phyloP scores from a whole-genome alignment of 2,329 filamentous ascomycete species.

The Scedosporium minutisporum region DNA sequence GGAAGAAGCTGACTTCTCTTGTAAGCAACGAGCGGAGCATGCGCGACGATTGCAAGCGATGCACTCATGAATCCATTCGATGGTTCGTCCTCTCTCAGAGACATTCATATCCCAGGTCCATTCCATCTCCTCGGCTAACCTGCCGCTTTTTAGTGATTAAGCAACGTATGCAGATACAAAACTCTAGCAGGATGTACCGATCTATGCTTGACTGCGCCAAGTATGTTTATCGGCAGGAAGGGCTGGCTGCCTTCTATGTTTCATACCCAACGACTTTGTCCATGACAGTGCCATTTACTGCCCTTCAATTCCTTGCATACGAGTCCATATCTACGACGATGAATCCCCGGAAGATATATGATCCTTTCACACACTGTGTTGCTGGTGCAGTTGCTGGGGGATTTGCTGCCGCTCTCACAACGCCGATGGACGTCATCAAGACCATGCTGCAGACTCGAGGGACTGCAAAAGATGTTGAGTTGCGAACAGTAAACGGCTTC shows the following conservation, averaged over 20 bases:
- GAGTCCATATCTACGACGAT: conserved; percentile 90
- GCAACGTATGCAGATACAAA: conserved; percentile 97
- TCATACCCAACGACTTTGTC: conserved; percentile 96
- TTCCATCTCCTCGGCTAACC: not conserved
- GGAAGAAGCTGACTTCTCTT: conserved; percentile 5
- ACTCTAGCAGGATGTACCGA: conserved; percentile 78
- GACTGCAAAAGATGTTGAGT: conserved; percentile 67
- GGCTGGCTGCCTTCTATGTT: conserved; percentile 87
- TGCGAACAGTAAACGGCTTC: conserved; percentile 77
- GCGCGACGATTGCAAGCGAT: conserved; percentile 93
- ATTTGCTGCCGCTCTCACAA: conserved; percentile 86
- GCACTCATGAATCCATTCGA: conserved; percentile 99
- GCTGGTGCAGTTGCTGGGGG: conserved; percentile 90
- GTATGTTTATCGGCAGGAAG: conserved; percentile 80
- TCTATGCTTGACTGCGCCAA: conserved; percentile 79
- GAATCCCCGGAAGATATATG: conserved; percentile 79
- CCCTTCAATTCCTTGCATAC: conserved; percentile 94
- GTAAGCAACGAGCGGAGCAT: conserved; percentile 80
- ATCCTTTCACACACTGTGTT: conserved; percentile 86
- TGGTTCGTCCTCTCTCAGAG: conserved; percentile 56
- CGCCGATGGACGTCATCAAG: conserved; percentile 96
- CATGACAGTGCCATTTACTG: conserved; percentile 98
- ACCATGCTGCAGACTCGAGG: conserved; percentile 92
- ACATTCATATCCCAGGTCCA: not conserved
- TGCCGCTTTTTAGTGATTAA: conserved; percentile 69